phyloP scores from a whole-genome alignment of 257 asterid genomes.

The Solanum medicagineum region DNA sequence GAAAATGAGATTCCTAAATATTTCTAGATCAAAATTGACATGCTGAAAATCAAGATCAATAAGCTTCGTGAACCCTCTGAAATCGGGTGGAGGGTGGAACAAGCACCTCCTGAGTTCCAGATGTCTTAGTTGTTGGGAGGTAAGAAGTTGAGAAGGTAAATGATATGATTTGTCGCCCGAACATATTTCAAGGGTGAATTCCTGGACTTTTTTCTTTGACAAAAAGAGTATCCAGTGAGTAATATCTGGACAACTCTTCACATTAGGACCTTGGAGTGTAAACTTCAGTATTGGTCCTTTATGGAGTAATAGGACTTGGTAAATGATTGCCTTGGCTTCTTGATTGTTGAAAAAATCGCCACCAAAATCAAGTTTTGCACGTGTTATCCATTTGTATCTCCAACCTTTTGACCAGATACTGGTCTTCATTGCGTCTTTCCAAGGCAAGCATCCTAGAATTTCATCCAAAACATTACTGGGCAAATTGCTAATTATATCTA shows the following conservation, averaged over 20 bases:
- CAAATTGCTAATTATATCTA: background rate
- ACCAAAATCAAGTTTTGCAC: background rate
- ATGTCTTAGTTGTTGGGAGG: background rate
- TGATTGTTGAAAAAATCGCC: background rate
- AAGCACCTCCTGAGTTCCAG: conserved; percentile 12
- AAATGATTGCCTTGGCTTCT: background rate
- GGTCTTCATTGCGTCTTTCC: background rate
- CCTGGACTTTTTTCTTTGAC: background rate
- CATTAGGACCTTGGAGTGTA: background rate
- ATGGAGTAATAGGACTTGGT: background rate
- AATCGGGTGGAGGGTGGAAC: conserved; percentile 21
- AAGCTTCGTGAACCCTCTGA: conserved; percentile 36
- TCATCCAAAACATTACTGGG: background rate
- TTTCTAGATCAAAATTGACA: conserved; percentile 15
- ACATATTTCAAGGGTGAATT: background rate
- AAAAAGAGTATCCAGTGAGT: background rate
- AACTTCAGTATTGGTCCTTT: background rate
- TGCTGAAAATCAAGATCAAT: conserved; percentile 26
- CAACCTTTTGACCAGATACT: background rate
- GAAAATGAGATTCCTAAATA: conserved; percentile 20
- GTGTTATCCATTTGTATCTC: background rate
- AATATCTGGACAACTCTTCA: background rate
- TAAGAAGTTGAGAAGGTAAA: background rate
- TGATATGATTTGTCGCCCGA: background rate
- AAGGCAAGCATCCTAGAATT: background rate